These are phyloP conservation scores for Hyphopichia pseudoburtonii DNA, from an alignment of 1,139 yeast species.

Conservation along the genomic window DNA sequence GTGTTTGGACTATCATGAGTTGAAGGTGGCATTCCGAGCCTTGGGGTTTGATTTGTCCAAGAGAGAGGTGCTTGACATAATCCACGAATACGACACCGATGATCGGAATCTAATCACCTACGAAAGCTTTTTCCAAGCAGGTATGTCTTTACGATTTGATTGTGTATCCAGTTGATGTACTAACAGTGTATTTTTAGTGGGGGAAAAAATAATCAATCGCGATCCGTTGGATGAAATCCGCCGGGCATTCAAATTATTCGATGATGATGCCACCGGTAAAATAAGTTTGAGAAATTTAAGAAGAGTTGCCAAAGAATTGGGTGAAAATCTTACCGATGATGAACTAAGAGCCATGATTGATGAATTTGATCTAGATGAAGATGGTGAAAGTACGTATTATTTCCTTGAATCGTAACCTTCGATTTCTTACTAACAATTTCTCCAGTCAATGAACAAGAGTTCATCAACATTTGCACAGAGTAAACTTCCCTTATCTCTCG, in stretches of 20 bases:
- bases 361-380: constrained; percentile 95
- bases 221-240: constrained; percentile 93
- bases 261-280: constrained; percentile 85
- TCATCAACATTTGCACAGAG: constrained; percentile 85
- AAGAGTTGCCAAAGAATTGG: constrained; percentile 88
- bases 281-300: constrained; percentile 80
- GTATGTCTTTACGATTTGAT: constrained; percentile 35
- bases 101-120: constrained; percentile 72
- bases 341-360: constrained; percentile 96
- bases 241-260: constrained; percentile 88
- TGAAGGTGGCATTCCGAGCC: constrained; percentile 90
- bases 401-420: not conserved
- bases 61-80: constrained; percentile 75
- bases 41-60: constrained; percentile 87
- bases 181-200: constrained; percentile 47
- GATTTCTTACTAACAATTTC: constrained; percentile 20
- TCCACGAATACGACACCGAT: constrained; percentile 79
- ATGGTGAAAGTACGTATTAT: constrained; percentile 70
- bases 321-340: constrained; percentile 89
- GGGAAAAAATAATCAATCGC: constrained; percentile 73
- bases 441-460: constrained; percentile 81
- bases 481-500: too few relatives aligned
- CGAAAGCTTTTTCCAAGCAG: constrained; percentile 77
- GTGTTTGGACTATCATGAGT: constrained; percentile 84
- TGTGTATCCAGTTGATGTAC: constrained; percentile 14